phyloP scores from a whole-genome alignment of 228 moss, liverwort and hornwort species.

The Sphagnum fallax region DNA sequence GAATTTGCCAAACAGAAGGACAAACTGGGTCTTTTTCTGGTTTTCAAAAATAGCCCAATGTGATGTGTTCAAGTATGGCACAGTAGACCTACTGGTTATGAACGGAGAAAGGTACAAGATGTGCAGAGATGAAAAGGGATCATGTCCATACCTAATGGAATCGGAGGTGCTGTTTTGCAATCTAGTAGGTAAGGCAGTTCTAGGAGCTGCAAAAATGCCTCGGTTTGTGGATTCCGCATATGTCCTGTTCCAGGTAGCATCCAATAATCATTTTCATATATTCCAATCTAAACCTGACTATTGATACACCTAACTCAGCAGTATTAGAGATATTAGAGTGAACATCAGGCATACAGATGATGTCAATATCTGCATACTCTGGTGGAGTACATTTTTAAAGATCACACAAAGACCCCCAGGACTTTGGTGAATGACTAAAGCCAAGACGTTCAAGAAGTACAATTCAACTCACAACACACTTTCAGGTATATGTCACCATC shows the following conservation, averaged over 20 bases:
- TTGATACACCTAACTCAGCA: too few relatives aligned
- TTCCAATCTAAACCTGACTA: too few relatives aligned
- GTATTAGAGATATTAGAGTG: too few relatives aligned
- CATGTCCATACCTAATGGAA: background rate
- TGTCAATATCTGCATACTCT: too few relatives aligned
- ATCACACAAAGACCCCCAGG: too few relatives aligned
- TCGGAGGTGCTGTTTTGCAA: constrained; percentile 10
- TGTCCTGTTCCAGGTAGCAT: constrained; percentile 37
- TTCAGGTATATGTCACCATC: too few relatives aligned
- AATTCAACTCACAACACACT: too few relatives aligned
- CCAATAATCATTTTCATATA: background rate
- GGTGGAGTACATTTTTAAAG: too few relatives aligned
- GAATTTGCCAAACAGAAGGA: background rate
- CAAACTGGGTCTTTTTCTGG: background rate
- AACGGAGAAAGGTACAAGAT: background rate
- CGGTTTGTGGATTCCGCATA: constrained; percentile 68
- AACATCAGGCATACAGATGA: too few relatives aligned
- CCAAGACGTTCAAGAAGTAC: too few relatives aligned
- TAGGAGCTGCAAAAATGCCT: constrained; percentile 50
- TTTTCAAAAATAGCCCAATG: background rate
- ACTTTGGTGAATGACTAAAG: too few relatives aligned
- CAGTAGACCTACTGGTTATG: background rate
- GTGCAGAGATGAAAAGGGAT: background rate
- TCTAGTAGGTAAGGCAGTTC: constrained; percentile 68
- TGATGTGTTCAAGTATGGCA: background rate